Base-by-base conservation (phyloP, 2,329 filamentous ascomycete genomes). In the Escovopsis sp. region DNA sequence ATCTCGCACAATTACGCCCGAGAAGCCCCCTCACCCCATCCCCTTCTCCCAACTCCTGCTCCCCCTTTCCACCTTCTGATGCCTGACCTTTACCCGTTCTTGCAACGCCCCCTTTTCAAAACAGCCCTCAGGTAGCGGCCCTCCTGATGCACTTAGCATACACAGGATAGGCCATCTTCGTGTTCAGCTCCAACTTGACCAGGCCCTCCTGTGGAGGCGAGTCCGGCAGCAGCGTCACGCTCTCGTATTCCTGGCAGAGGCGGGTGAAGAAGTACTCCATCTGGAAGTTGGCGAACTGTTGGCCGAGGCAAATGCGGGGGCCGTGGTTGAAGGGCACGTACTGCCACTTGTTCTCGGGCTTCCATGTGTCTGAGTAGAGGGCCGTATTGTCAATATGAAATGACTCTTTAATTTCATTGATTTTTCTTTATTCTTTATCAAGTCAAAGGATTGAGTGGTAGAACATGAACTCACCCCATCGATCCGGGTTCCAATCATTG, bases 241-340 rank as follows among this genome's bases (percentile, higher is more conserved):
- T 35, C 27, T 49, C 43, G 35, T 55, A 58, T 2, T 46, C 45
- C 41, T 58, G 55, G 33, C 58, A 37, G 25, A 59, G 31, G 10
- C 53, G 42, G 25, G 50, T 52, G 0, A 55, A 45, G 5, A 62
- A 43, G 39, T 62, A 62, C 5, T 51, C 49, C 36, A 58, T 46
- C 41, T 60, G 53, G 17, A 55, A 52, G 23, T 55, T 43, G 12
- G 57, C 57, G 31, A 62, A 60, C 42, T 64, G 53, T 42, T 63
- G 62, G 27, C 58, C 56, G 13, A 60, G 44, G 39, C 63, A 66
- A 26, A 58, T 59, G 12, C 61, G 52, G 3, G 60, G 59, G 0
- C 61, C 62, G 12, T 56, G 59, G 27, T 58, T 58, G 38, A 65
- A 66, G 0, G 59, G 58, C 2, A 65, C 36, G 39, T 58, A 64